Evolutionary conservation across 768 basidiomycete genomes (phyloP).

Genomic region (Clathrus columnatus): DNA sequence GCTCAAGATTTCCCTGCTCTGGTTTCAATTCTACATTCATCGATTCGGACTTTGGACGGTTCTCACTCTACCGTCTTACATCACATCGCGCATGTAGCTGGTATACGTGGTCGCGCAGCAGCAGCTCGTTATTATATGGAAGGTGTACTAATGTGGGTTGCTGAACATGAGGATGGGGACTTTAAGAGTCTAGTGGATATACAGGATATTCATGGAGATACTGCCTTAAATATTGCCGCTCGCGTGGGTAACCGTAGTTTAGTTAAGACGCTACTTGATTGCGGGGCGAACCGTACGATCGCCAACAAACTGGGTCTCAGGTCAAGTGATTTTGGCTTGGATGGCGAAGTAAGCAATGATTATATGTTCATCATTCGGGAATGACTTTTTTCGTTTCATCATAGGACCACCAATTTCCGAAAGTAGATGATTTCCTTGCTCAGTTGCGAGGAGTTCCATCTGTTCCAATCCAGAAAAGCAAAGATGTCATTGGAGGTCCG

Average conservation of each 20-base stretch:
- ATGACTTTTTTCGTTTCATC: background rate
- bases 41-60: conserved; percentile 84
- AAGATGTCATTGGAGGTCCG: conserved; percentile 73
- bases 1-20: conserved; percentile 63
- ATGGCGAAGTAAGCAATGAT: conserved; percentile 62
- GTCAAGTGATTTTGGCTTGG: conserved; percentile 92
- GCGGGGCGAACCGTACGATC: conserved; percentile 82
- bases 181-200: conserved; percentile 79
- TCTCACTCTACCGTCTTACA: conserved; percentile 82
- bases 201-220: conserved; percentile 93
- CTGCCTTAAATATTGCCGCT: conserved; percentile 91
- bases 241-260: conserved; percentile 84
- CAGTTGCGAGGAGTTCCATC: conserved; percentile 66
- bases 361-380: background rate
- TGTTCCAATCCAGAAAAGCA: conserved; percentile 76
- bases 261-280: conserved; percentile 80
- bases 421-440: conserved; percentile 74
- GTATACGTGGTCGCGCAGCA: conserved; percentile 78
- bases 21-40: conserved; percentile 54
- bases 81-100: conserved; percentile 85
- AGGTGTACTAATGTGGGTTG: conserved; percentile 80
- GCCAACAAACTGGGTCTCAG: conserved; percentile 90
- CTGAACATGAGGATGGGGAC: conserved; percentile 63
- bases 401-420: conserved; percentile 24
- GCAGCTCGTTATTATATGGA: conserved; percentile 89